Percentiles rank a stretch among this genome's conserved stretches.
Evolutionary conservation across 192 early-diverging fungal species (phyloP).

Genomic region (Pilaira anomala): DNA sequence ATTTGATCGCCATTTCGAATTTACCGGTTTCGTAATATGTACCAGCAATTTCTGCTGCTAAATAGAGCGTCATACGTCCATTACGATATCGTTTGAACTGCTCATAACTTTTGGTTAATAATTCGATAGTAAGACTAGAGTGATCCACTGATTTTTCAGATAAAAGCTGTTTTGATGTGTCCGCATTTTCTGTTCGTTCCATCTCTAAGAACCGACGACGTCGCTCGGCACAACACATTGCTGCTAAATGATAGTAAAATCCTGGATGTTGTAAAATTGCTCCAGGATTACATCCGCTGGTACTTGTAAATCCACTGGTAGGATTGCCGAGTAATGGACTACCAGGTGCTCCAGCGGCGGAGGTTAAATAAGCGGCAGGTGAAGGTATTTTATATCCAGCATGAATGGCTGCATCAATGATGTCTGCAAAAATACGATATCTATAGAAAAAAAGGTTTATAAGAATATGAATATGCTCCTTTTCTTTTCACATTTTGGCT

Average conservation of each 20-base stretch:
- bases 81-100: slow-evolving; percentile 73
- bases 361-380: slow-evolving; percentile 44
- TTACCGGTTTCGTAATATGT: slow-evolving; percentile 75
- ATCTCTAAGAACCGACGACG: slow-evolving; percentile 55
- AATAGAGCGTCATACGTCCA: slow-evolving; percentile 77
- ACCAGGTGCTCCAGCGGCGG: slow-evolving; percentile 26
- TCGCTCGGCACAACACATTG: slow-evolving; percentile 70
- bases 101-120: slow-evolving; percentile 91
- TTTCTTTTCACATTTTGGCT: no score
- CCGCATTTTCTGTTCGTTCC: slow-evolving; percentile 7
- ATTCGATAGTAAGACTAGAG: slow-evolving; percentile 67
- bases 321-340: slow-evolving; percentile 33
- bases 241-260: slow-evolving; percentile 77
- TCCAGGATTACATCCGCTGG: slow-evolving; percentile 55
- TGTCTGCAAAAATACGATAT: slow-evolving; percentile 75
- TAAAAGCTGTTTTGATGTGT: slow-evolving; percentile 15
- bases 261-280: slow-evolving; percentile 82
- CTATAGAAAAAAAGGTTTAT: slow-evolving; percentile 21
- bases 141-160: slow-evolving; percentile 63
- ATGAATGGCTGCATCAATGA: slow-evolving; percentile 68
- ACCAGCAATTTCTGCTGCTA: slow-evolving; percentile 86
- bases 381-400: slow-evolving; percentile 64
- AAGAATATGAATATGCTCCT: not conserved
- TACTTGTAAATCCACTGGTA: slow-evolving; percentile 4
- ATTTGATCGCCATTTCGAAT: slow-evolving; percentile 80